Base-by-base conservation (phyloP, 2,329 filamentous ascomycete species). In the Pleurostoma richardsiae region DNA sequence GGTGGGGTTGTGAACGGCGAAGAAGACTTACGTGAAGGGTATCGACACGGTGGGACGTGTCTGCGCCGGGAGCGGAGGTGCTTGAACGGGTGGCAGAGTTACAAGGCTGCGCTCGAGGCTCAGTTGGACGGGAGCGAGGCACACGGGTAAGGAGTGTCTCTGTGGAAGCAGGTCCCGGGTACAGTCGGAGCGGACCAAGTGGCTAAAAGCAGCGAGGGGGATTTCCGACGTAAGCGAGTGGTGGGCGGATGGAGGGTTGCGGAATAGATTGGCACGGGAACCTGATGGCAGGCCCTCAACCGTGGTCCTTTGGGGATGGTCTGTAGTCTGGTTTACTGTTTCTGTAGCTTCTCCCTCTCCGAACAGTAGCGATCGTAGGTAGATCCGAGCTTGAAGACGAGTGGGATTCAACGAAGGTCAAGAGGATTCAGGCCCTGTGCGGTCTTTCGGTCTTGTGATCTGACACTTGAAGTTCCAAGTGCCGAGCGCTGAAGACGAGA, bases 341-440 rank as follows among this genome's bases (percentile, higher is more conserved):
- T 47, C 41, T 39, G 27, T 42, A 41, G 28, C 39, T 51, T 43
- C 44, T 44, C 41, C 50, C 50, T 45, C 19, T 19, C 19, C 19
- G 49, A 51, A 54, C 52, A 56, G 60, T 66, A 71, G 67, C 66
- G 69, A 72, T 62, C 57, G 69, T 70, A 56, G 51, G 41, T 42
- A 40, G 46, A 31, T 44, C 56, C 51, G 39, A 46, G 47, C 47
- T 43, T 49, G 47, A 52, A 49, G 50, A 56, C 52, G 46, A 50
- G 46, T 57, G 52, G 26, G 38, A 45, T 29, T 36, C n/a, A 36
- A 36, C 33, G 33, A 36, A 36, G 33, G 33, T 36, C 8, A 36
- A 36, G 33, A 8, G 33, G 19, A 19, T 19, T 19, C 19, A 19
- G 19, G 19, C 19, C 19, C 19, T 19, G 19, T 19, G 19, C 19